These are phyloP conservation scores for Glycyrrhiza uralensis DNA, from an alignment of 306 rosid genomes.

Conservation along the genomic window DNA sequence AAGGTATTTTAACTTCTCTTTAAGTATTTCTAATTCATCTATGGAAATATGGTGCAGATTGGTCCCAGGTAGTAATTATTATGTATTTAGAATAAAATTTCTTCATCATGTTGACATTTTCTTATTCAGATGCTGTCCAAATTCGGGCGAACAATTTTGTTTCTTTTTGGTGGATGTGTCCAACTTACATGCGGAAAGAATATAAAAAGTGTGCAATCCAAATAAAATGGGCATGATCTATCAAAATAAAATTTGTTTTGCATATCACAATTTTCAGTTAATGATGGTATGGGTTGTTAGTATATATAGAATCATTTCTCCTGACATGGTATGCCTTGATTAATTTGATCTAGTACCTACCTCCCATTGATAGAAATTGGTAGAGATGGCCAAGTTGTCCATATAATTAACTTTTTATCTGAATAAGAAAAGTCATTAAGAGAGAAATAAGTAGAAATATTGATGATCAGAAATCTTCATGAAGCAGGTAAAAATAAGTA, in stretches of 20 bases:
- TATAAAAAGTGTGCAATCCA: no score
- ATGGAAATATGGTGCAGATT: neutral
- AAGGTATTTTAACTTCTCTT: neutral
- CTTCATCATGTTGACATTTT: no score
- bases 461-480: neutral
- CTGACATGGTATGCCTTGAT: neutral
- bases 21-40: neutral
- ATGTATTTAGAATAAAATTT: no score
- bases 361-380: neutral
- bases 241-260: neutral
- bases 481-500: neutral
- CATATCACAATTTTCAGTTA: neutral
- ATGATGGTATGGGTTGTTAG: neutral
- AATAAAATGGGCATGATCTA: neutral
- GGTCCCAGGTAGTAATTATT: neutral
- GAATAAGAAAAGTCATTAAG: neutral
- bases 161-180: neutral
- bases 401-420: neutral
- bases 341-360: constrained; percentile 3
- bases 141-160: neutral
- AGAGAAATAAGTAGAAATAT: neutral
- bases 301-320: neutral
- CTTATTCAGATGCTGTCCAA: neutral
- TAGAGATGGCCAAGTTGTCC: neutral
- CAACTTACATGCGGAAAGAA: neutral